Evolutionary conservation across 2,329 filamentous ascomycete genomes (phyloP).

Genomic region (Domatiomyces catenatus): DNA sequence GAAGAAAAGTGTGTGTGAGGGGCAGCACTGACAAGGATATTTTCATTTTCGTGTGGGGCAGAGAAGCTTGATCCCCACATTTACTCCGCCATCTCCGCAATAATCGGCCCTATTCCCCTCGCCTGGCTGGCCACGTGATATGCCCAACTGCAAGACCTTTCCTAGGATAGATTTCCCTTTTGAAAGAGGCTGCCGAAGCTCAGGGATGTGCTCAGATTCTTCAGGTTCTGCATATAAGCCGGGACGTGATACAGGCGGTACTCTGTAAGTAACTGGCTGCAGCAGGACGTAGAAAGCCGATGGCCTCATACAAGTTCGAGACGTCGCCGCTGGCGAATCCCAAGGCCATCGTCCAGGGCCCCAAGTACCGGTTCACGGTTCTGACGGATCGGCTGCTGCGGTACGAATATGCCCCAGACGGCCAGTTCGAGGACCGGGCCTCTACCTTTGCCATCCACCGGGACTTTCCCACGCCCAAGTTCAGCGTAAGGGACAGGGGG

Average conservation of each 20-base stretch:
- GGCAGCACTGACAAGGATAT: too few relatives aligned
- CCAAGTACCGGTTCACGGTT: constrained; percentile 45
- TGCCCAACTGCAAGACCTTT: too few relatives aligned
- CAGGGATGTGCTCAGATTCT: neutral
- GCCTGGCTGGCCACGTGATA: too few relatives aligned
- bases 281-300: neutral
- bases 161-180: neutral
- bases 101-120: too few relatives aligned
- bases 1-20: too few relatives aligned
- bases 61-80: too few relatives aligned
- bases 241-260: too few relatives aligned
- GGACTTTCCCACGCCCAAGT: constrained; percentile 15
- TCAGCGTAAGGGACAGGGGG: constrained; percentile 17
- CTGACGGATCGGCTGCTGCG: constrained; percentile 42
- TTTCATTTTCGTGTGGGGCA: too few relatives aligned
- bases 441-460: constrained; percentile 45
- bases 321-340: constrained; percentile 31
- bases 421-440: constrained; percentile 45
- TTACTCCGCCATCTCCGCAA: too few relatives aligned
- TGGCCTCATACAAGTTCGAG: constrained; percentile 16
- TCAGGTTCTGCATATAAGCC: too few relatives aligned
- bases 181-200: neutral
- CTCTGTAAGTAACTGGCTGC: neutral
- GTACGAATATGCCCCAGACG: constrained; percentile 47
- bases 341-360: constrained; percentile 31